Evolutionary conservation across 2,329 filamentous ascomycete species (phyloP).

Genomic region (Hypoxylon sp.): DNA sequence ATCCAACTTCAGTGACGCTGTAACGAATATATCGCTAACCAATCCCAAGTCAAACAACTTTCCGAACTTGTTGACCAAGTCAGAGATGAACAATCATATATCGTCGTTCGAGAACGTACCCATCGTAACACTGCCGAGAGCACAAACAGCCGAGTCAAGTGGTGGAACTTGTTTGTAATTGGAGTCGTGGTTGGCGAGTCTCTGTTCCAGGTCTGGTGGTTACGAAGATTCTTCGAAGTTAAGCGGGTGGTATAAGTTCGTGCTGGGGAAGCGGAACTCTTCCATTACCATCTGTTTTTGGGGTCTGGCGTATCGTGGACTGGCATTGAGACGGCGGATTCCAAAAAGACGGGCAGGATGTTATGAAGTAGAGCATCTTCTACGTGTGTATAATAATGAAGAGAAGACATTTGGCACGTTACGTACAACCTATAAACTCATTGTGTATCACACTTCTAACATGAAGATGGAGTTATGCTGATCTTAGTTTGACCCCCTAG

Average conservation of each 20-base stretch:
- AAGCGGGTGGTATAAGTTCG: conserved; percentile 73
- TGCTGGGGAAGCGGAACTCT: background rate
- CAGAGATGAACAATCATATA: conserved; percentile 98
- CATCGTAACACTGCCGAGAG: conserved; percentile 99
- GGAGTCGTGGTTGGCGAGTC: conserved; percentile 90
- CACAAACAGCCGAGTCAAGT: conserved; percentile 97
- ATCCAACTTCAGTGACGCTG: background rate
- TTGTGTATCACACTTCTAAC: background rate
- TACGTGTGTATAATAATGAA: conserved; percentile 47
- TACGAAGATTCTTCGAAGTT: conserved; percentile 97
- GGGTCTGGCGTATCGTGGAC: conserved; percentile 49
- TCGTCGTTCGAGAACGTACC: conserved; percentile 92
- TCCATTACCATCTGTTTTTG: conserved; percentile 39
- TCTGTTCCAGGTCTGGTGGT: conserved; percentile 99
- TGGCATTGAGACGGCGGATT: conserved; percentile 42
- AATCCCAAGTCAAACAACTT: conserved; percentile 78
- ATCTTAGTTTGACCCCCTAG: background rate
- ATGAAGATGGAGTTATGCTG: background rate
- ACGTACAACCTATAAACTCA: background rate
- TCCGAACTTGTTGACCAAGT: conserved; percentile 90
- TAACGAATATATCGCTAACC: conserved; percentile 1
- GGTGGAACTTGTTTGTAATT: conserved; percentile 99
- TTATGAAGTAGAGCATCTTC: conserved; percentile 39
- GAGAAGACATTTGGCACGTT: conserved; percentile 34
- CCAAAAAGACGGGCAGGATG: conserved; percentile 32